Percentiles rank a stretch among this genome's conserved stretches.
These are phyloP conservation scores for Phycomyces blakesleeanus DNA, from an alignment of 192 early-diverging fungal species.

Conservation along the genomic window DNA sequence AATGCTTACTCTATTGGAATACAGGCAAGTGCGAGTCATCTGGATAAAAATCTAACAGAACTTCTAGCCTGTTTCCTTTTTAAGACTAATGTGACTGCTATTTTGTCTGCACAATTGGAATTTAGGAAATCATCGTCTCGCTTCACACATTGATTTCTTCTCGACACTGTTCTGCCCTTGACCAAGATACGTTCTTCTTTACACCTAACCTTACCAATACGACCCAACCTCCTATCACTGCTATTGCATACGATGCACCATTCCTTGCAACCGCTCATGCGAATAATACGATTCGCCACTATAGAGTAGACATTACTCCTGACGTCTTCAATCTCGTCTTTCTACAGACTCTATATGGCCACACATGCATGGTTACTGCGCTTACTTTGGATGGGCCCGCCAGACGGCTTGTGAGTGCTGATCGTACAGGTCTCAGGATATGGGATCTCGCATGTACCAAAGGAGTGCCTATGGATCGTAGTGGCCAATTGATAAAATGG, in stretches of 20 bases:
- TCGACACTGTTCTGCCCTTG: constrained; percentile 11
- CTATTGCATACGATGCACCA: constrained; percentile 32
- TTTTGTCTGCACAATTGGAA: no score
- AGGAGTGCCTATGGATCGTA: neutral
- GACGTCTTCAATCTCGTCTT: constrained; percentile 26
- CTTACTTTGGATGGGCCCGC: constrained; percentile 40
- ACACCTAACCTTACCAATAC: neutral
- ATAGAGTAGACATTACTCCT: constrained; percentile 20
- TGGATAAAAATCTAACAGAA: neutral
- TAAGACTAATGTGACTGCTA: neutral
- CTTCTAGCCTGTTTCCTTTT: neutral
- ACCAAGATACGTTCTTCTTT: constrained; percentile 7
- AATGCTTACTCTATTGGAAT: constrained; percentile 30
- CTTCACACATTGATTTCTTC: constrained; percentile 13
- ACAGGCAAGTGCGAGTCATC: constrained; percentile 20
- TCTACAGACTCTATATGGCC: constrained; percentile 41
- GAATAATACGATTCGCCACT: constrained; percentile 48
- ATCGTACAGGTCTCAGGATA: constrained; percentile 42
- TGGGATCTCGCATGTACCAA: constrained; percentile 36
- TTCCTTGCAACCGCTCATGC: constrained; percentile 43
- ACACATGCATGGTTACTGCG: constrained; percentile 42
- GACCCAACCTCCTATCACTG: constrained; percentile 22
- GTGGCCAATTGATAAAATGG: neutral
- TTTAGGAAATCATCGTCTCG: constrained; percentile 22
- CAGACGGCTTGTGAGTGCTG: constrained; percentile 39